Conservation (phyloP, 2,329 filamentous ascomycete genomes). For the Diaporthe destruens region DNA sequence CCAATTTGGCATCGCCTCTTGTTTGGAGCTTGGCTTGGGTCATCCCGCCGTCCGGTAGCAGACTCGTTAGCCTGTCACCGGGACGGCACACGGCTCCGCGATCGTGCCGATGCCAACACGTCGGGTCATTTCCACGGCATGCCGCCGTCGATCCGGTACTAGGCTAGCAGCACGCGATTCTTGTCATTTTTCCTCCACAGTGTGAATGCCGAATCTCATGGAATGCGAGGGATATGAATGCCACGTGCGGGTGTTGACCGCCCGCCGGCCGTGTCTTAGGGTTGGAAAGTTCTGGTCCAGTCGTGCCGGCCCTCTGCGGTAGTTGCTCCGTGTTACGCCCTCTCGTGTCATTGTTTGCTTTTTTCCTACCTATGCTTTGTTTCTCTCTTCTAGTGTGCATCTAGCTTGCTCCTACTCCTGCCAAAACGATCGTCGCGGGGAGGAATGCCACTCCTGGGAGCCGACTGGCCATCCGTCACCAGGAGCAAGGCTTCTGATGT, state of each 20-base stretch:
- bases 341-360: constrained; percentile 5
- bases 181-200: constrained; percentile 3
- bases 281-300: constrained; percentile 11
- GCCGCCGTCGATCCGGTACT: background rate
- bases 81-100: constrained; percentile 5
- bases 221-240: constrained; percentile 14
- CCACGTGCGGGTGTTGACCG: constrained; percentile 22
- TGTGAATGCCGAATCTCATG: background rate
- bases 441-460: background rate
- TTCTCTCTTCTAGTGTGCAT: background rate
- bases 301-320: background rate
- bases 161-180: constrained; percentile 3
- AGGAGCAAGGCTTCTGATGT: background rate
- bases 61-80: background rate
- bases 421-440: background rate
- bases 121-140: constrained; percentile 12
- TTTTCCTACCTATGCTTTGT: background rate
- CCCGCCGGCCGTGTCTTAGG: constrained; percentile 8
- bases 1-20: constrained; percentile 8
- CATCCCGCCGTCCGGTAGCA: background rate
- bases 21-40: constrained; percentile 9
- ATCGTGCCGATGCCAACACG: constrained; percentile 7
- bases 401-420: background rate
- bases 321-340: constrained; percentile 18
- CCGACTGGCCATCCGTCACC: background rate